These are phyloP conservation scores for Plasmodium knowlesi DNA, from an alignment of 169 alveolate species.

Conservation along the genomic window DNA sequence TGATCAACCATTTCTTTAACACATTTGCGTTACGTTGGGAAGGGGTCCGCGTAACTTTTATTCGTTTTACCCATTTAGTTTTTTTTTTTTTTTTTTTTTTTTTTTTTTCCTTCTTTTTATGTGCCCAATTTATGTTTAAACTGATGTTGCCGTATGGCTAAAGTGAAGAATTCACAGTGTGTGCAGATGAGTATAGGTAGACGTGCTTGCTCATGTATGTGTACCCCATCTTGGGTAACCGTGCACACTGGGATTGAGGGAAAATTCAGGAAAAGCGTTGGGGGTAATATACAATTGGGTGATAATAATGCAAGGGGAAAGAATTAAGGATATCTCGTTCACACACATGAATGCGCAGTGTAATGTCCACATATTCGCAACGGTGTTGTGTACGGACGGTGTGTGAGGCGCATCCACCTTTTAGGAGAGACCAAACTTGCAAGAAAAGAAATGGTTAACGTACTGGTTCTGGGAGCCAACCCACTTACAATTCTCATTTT, in stretches of 20 bases:
- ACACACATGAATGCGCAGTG: neutral
- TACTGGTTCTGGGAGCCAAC: conserved; percentile 59
- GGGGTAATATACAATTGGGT: too few relatives aligned
- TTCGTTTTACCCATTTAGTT: neutral
- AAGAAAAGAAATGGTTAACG: conserved; percentile 26
- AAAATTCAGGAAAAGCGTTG: neutral
- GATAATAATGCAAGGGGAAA: neutral
- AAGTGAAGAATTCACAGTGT: neutral
- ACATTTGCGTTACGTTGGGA: neutral
- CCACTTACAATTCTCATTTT: conserved; percentile 25
- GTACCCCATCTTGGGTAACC: neutral
- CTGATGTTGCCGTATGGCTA: neutral
- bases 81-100: neutral
- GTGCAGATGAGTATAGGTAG: neutral
- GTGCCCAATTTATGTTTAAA: neutral
- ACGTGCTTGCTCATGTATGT: neutral
- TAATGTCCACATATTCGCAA: neutral
- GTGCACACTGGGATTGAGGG: neutral
- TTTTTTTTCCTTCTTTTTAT: neutral
- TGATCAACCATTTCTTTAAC: neutral
- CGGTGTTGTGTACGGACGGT: neutral
- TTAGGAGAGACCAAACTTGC: conserved; percentile 16
- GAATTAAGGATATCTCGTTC: neutral
- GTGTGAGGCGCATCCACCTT: neutral
- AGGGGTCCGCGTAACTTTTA: neutral